Conservation (phyloP, 2,329 filamentous ascomycete species). For the Venturiaceae sp. region DNA sequence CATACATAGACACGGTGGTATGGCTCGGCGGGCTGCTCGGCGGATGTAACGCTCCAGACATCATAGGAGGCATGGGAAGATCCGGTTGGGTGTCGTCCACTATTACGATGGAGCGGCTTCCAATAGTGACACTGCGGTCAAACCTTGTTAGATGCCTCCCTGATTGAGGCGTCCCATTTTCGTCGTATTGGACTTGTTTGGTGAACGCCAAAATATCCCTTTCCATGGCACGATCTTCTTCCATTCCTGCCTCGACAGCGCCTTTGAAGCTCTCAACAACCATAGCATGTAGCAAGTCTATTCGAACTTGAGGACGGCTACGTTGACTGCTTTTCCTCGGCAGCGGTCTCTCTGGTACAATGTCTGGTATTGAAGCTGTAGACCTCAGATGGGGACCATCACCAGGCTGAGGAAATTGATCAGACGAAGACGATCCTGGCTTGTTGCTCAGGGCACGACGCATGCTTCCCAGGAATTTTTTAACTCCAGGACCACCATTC, state of each 20-base stretch:
- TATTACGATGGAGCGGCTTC: constrained; percentile 88
- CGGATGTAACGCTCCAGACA: constrained; percentile 33
- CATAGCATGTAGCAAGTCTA: constrained; percentile 74
- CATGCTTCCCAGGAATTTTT: constrained; percentile 76
- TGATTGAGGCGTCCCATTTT: constrained; percentile 20
- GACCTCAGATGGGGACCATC: neutral
- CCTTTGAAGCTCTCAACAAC: constrained; percentile 70
- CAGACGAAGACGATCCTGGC: constrained; percentile 15
- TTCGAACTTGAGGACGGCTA: constrained; percentile 44
- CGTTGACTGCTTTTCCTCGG: constrained; percentile 10
- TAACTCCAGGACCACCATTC: constrained; percentile 58
- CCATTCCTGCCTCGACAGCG: constrained; percentile 40
- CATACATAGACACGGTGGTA: neutral
- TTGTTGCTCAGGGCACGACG: constrained; percentile 67
- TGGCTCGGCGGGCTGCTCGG: neutral
- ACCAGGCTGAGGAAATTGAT: neutral
- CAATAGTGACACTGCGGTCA: constrained; percentile 55
- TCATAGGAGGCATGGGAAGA: constrained; percentile 15
- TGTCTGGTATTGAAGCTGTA: neutral
- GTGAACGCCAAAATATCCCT: neutral
- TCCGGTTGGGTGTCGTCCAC: constrained; percentile 52
- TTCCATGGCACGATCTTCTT: constrained; percentile 31
- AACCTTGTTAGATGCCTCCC: constrained; percentile 13
- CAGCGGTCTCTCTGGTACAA: neutral
- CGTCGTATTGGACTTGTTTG: neutral